Percentiles rank a stretch among this genome's conserved stretches.
Evolutionary conservation across 2,329 filamentous ascomycete genomes (phyloP).

Genomic region (Cladobotryum mycophilum): DNA sequence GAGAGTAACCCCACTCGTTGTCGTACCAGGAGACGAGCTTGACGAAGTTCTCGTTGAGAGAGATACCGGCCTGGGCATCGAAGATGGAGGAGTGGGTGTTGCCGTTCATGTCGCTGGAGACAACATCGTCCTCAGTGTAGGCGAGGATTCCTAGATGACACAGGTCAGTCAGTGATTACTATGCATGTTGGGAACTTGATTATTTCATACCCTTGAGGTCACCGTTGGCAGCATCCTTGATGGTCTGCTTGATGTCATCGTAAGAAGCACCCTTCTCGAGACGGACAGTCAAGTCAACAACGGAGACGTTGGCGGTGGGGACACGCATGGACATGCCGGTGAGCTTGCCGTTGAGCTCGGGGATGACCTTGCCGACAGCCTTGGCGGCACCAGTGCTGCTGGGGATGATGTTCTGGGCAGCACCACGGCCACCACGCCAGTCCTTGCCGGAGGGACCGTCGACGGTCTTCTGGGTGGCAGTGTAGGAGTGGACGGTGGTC

Average conservation of each 20-base stretch:
- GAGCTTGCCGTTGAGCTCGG: conserved; percentile 96
- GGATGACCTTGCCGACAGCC: conserved; percentile 99
- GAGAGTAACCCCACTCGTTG: conserved; percentile 99
- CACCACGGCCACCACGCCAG: conserved; percentile 98
- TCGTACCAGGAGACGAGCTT: conserved; percentile 99
- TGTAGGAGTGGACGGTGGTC: conserved; percentile 99
- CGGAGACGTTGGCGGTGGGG: conserved; percentile 96
- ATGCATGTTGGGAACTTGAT: neutral
- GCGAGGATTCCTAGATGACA: conserved; percentile 63
- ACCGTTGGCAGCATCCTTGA: conserved; percentile 83
- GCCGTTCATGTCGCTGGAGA: conserved; percentile 91
- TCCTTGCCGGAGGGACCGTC: conserved; percentile 97
- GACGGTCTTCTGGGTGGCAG: conserved; percentile 98
- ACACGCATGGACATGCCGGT: conserved; percentile 99
- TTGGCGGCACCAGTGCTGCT: conserved; percentile 98
- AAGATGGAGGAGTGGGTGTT: conserved; percentile 95
- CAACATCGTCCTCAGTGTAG: conserved; percentile 96
- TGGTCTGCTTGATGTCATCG: conserved; percentile 84
- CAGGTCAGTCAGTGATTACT: conserved; percentile 12
- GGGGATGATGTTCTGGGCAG: conserved; percentile 99
- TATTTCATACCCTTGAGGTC: conserved; percentile 69
- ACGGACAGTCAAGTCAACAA: conserved; percentile 93
- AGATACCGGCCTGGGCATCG: conserved; percentile 98
- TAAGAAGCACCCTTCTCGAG: conserved; percentile 84
- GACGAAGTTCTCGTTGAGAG: conserved; percentile 96